Conservation (phyloP, 805 yeast genomes). For the Metschnikowia anglica region DNA sequence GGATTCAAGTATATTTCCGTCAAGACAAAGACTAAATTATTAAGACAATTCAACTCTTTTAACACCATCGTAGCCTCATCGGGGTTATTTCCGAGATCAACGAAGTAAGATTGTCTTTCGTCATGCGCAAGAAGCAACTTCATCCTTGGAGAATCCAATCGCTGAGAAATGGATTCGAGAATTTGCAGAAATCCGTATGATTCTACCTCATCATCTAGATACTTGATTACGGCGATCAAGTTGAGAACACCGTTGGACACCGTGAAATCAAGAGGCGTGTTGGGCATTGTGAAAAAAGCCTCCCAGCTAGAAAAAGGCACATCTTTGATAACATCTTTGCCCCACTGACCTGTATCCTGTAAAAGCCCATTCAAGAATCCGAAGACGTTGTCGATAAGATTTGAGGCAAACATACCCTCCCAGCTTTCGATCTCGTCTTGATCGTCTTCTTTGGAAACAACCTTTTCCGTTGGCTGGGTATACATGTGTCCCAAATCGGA, state of each 20-base stretch:
- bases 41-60: conserved; percentile 36
- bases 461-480: conserved; percentile 39
- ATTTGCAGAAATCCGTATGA: conserved; percentile 46
- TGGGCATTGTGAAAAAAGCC: conserved; percentile 46
- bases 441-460: conserved; percentile 43
- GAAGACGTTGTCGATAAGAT: conserved; percentile 50
- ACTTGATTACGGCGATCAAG: conserved; percentile 52
- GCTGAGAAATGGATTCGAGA: conserved; percentile 29
- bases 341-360: conserved; percentile 52
- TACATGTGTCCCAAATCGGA: conserved; percentile 42
- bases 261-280: conserved; percentile 62
- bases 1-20: conserved; percentile 58
- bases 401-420: conserved; percentile 50
- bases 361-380: conserved; percentile 52
- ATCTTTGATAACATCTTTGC: conserved; percentile 35
- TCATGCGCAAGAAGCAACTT: conserved; percentile 31
- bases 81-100: conserved; percentile 28
- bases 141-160: conserved; percentile 29
- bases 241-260: conserved; percentile 54
- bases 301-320: conserved; percentile 47
- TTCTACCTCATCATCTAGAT: conserved; percentile 55
- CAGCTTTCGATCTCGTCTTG: conserved; percentile 45
- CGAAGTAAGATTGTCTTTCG: conserved; percentile 36
- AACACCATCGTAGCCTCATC: conserved; percentile 34
- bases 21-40: conserved; percentile 49